Evolutionary conservation across 148 eudicot genomes (phyloP).

Genomic region (Linanthus parryae): DNA sequence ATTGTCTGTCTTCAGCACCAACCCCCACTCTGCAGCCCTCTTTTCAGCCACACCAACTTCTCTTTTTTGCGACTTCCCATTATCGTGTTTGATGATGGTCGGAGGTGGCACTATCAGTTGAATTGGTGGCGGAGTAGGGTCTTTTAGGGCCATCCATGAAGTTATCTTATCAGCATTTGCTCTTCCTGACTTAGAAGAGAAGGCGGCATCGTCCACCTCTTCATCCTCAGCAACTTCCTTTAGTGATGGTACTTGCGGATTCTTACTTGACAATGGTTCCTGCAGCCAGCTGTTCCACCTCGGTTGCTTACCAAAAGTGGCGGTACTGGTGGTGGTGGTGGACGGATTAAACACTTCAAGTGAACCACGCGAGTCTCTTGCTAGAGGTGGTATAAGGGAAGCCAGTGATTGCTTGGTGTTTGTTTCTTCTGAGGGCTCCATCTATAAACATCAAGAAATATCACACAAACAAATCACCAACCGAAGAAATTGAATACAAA

Average conservation of each 20-base stretch:
- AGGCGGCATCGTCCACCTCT: conserved; percentile 8
- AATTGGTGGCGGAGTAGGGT: conserved; percentile 17
- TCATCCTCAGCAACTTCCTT: too few species aligned
- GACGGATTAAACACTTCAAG: conserved; percentile 91
- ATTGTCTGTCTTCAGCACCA: conserved; percentile 65
- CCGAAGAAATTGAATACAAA: too few species aligned
- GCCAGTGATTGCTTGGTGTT: conserved; percentile 25
- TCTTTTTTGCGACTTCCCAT: conserved; percentile 7
- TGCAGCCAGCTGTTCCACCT: conserved; percentile 49
- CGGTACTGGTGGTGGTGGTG: conserved; percentile 17
- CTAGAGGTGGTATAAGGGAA: conserved; percentile 34
- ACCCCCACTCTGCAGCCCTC: conserved; percentile 98
- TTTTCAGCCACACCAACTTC: conserved; percentile 44
- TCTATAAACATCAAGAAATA: too few species aligned
- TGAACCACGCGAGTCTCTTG: conserved; percentile 78
- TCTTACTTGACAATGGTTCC: conserved; percentile 16
- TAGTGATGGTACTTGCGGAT: conserved; percentile 10
- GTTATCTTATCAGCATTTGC: conserved; percentile 43
- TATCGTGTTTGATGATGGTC: conserved; percentile 10
- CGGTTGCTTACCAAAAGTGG: conserved; percentile 37
- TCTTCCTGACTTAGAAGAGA: conserved; percentile 28
- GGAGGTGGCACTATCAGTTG: not conserved
- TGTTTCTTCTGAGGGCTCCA: conserved; percentile 38
- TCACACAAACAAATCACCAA: too few species aligned
- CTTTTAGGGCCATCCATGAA: conserved; percentile 94